Percentiles rank a stretch among this genome's conserved stretches.
Conservation (phyloP, 768 basidiomycete genomes). For the Suillus subaureus region DNA sequence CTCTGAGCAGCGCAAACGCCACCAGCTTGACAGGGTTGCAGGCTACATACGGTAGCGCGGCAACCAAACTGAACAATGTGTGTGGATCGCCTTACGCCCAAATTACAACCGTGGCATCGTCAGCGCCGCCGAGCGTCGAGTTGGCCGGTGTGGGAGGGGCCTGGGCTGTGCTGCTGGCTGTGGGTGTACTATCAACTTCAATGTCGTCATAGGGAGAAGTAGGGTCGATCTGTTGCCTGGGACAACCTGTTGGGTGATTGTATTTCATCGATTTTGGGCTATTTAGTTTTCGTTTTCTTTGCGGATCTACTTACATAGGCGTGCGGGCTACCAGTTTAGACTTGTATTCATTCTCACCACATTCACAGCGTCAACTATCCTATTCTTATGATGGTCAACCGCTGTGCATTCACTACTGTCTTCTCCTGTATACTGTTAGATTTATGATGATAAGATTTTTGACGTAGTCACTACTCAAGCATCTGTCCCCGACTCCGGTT, state of each 20-base stretch:
- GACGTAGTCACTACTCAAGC: too few relatives aligned
- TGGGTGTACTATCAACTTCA: slow-evolving; percentile 8
- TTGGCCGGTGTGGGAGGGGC: slow-evolving; percentile 13
- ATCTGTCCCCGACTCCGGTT: too few relatives aligned
- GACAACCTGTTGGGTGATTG: background rate
- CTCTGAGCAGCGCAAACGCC: slow-evolving; percentile 39
- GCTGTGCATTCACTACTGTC: background rate
- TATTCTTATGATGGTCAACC: background rate
- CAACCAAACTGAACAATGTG: slow-evolving; percentile 42
- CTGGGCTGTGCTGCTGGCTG: slow-evolving; percentile 19
- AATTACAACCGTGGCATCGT: slow-evolving; percentile 16
- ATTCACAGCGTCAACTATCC: background rate
- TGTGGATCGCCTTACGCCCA: slow-evolving; percentile 57
- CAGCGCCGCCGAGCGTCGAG: slow-evolving; percentile 13
- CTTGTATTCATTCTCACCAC: background rate
- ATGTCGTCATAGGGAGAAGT: background rate
- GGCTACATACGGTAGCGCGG: slow-evolving; percentile 52
- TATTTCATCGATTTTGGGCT: background rate
- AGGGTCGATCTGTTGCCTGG: background rate
- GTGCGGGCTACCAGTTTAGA: background rate
- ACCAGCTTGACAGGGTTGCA: slow-evolving; percentile 40
- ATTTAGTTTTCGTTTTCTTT: background rate
- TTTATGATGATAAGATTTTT: background rate
- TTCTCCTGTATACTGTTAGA: background rate
- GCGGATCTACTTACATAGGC: slow-evolving; percentile 3